Evolutionary conservation across 2,329 filamentous ascomycete species (phyloP).

Genomic region (Hysterium pulicare): DNA sequence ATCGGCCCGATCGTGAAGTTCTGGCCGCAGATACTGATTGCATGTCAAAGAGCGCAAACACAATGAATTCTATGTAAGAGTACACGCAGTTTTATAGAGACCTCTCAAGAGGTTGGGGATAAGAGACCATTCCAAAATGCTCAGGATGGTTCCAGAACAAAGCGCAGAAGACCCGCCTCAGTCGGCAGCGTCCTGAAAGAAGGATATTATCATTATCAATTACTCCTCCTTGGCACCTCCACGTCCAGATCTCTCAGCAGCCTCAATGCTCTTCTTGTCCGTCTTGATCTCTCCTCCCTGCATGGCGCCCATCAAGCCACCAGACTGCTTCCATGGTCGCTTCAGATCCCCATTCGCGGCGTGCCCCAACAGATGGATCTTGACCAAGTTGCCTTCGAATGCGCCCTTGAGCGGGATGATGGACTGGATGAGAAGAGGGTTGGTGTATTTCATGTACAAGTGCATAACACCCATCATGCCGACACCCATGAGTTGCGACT

Average conservation of each 20-base stretch:
- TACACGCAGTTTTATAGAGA: neutral
- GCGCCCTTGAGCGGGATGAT: slow-evolving; percentile 97
- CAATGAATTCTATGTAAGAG: neutral
- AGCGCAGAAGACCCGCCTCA: neutral
- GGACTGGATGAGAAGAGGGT: slow-evolving; percentile 96
- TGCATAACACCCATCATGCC: slow-evolving; percentile 99
- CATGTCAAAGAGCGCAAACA: neutral
- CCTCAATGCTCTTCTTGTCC: slow-evolving; percentile 63
- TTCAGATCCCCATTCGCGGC: slow-evolving; percentile 87
- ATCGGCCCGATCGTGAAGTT: neutral
- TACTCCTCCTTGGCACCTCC: slow-evolving; percentile 55
- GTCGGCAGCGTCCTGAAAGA: neutral
- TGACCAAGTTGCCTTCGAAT: slow-evolving; percentile 91
- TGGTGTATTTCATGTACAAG: slow-evolving; percentile 99
- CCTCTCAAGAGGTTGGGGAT: neutral
- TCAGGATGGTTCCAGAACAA: neutral
- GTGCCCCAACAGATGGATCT: slow-evolving; percentile 89
- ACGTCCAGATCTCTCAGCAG: slow-evolving; percentile 48
- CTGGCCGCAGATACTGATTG: neutral
- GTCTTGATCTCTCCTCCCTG: slow-evolving; percentile 74
- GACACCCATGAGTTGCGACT: slow-evolving; percentile 89
- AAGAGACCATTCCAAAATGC: neutral
- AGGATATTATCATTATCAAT: neutral
- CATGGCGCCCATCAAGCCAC: slow-evolving; percentile 78
- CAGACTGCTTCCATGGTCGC: slow-evolving; percentile 86